Conservation (phyloP, 805 yeast genomes). For the Candida ortonii region DNA sequence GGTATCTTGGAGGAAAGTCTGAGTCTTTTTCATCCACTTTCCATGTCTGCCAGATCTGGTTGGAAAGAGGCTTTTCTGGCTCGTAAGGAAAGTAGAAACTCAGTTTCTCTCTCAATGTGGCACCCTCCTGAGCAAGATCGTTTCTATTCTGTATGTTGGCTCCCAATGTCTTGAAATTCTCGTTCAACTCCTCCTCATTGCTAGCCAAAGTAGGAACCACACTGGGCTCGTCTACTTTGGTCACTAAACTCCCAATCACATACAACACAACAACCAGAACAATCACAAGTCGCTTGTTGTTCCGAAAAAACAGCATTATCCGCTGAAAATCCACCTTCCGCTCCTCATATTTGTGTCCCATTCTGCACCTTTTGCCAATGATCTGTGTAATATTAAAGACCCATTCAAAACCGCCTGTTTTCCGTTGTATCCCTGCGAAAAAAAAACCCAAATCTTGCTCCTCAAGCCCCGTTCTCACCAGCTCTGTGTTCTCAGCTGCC, state of each 20-base stretch:
- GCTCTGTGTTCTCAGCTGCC: too few species aligned
- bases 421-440: too few species aligned
- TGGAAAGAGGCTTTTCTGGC: conserved; percentile 60
- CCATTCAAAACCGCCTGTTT: too few species aligned
- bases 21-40: conserved; percentile 60
- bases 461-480: too few species aligned
- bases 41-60: conserved; percentile 93
- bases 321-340: too few species aligned
- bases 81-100: conserved; percentile 76
- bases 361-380: too few species aligned
- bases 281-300: conserved; percentile 9
- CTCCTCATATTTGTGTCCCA: conserved; percentile 4
- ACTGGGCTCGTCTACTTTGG: conserved; percentile 1
- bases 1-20: conserved; percentile 53
- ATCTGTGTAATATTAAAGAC: too few species aligned
- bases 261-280: conserved; percentile 10
- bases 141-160: conserved; percentile 13
- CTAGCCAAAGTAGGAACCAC: conserved; percentile 1
- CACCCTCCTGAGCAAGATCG: conserved; percentile 12
- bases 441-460: too few species aligned
- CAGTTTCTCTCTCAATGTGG: conserved; percentile 53
- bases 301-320: conserved; percentile 1
- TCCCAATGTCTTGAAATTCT: conserved; percentile 18
- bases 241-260: conserved; percentile 6
- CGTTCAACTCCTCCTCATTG: conserved; percentile 10